phyloP scores from a whole-genome alignment of 257 asterid genomes.

The Anisodus acutangulus region DNA sequence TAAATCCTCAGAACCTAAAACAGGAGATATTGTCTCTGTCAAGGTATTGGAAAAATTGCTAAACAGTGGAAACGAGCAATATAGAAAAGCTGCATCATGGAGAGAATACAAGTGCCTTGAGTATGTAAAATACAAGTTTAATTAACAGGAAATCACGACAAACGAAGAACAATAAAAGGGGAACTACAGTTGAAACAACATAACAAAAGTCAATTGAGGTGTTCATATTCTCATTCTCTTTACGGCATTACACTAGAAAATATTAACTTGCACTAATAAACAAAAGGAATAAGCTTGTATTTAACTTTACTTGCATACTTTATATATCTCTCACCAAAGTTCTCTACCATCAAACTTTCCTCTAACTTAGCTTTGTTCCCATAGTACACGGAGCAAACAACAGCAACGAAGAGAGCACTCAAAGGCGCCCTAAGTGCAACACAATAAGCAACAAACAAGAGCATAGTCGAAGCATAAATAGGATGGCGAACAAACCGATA shows the following conservation, averaged over 20 bases:
- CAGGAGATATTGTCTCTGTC: not conserved
- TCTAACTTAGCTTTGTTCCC: constrained; percentile 77
- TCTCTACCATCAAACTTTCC: constrained; percentile 78
- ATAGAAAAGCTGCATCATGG: constrained; percentile 12
- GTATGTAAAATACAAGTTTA: not conserved
- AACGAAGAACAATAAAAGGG: not conserved
- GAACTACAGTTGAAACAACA: constrained; percentile 20
- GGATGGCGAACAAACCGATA: constrained; percentile 92
- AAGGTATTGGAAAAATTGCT: constrained; percentile 15
- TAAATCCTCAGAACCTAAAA: not conserved
- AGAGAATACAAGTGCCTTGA: not conserved
- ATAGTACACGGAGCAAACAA: constrained; percentile 68
- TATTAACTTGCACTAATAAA: constrained; percentile 55
- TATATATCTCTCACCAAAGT: constrained; percentile 68
- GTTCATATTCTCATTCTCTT: constrained; percentile 27
- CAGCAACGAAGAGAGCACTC: constrained; percentile 55
- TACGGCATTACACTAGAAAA: not conserved
- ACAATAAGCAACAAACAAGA: constrained; percentile 75
- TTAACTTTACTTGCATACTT: constrained; percentile 68
- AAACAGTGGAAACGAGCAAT: not conserved
- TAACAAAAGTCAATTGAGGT: not conserved
- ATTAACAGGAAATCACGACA: constrained; percentile 10
- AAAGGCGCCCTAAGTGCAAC: constrained; percentile 78
- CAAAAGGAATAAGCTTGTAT: constrained; percentile 80
- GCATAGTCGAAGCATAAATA: constrained; percentile 89